These are phyloP conservation scores for Ochetophila trinervis DNA, from an alignment of 306 rosid species.

Conservation along the genomic window DNA sequence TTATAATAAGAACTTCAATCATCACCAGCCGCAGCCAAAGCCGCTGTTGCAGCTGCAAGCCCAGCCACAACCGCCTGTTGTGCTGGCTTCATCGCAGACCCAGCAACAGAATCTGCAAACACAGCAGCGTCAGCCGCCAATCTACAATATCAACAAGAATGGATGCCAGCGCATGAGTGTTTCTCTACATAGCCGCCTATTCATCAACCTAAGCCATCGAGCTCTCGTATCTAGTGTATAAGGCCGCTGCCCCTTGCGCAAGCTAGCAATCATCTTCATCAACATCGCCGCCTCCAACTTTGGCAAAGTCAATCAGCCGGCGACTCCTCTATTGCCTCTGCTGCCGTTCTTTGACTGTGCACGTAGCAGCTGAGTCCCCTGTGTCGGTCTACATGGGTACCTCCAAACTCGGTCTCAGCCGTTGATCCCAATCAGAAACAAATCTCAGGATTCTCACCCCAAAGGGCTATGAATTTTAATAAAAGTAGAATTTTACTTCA, in stretches of 20 bases:
- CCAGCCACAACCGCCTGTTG: constrained; percentile 9
- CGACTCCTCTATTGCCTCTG: constrained; percentile 70
- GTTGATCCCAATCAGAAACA: constrained; percentile 50
- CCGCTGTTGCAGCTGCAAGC: not conserved
- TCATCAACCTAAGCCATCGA: constrained; percentile 72
- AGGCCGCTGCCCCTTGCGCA: constrained; percentile 92
- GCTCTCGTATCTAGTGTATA: constrained; percentile 89
- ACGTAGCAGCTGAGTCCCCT: constrained; percentile 88
- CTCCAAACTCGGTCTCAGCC: constrained; percentile 44
- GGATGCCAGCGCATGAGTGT: constrained; percentile 90
- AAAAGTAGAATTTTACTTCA: too few species aligned
- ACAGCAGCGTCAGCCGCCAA: constrained; percentile 85
- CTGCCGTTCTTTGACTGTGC: constrained; percentile 87
- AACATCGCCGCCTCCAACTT: constrained; percentile 27
- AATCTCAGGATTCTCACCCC: constrained; percentile 73
- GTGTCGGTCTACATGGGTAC: constrained; percentile 82
- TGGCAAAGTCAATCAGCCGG: constrained; percentile 44
- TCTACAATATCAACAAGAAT: constrained; percentile 91
- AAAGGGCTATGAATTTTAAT: too few species aligned
- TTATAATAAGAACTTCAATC: constrained; percentile 17
- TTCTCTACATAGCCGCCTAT: constrained; percentile 66
- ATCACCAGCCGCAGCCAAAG: constrained; percentile 18
- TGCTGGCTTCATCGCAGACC: not conserved
- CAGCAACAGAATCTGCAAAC: constrained; percentile 16
- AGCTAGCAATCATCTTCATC: constrained; percentile 56